Percentiles rank a stretch among this genome's conserved stretches.
Conservation (phyloP, 2,329 filamentous ascomycete genomes). For the Cryphonectria naterciae region DNA sequence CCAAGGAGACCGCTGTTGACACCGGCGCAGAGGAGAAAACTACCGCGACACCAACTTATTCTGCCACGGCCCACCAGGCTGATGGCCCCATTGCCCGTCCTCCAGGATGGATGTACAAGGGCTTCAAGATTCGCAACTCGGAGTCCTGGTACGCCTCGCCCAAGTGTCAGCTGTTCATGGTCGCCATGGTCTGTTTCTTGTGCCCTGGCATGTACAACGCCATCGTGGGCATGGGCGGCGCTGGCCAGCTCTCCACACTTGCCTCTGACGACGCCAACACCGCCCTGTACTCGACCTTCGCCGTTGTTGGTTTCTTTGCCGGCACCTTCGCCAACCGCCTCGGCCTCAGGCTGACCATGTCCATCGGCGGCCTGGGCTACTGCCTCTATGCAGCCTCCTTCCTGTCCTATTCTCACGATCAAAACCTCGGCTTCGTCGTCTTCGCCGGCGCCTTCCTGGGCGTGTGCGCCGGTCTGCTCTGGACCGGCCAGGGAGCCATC, state of each 20-base stretch:
- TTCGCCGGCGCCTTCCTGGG: slow-evolving; percentile 79
- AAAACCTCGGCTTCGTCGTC: slow-evolving; percentile 71
- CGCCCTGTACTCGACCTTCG: slow-evolving; percentile 55
- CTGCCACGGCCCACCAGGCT: background rate
- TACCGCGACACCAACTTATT: background rate
- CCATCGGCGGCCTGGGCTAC: slow-evolving; percentile 77
- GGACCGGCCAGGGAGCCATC: slow-evolving; percentile 82
- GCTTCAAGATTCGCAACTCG: slow-evolving; percentile 52
- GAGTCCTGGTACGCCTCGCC: slow-evolving; percentile 75
- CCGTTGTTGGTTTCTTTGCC: slow-evolving; percentile 69
- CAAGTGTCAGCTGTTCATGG: slow-evolving; percentile 71
- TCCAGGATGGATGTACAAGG: slow-evolving; percentile 70
- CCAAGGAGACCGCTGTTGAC: slow-evolving; percentile 2
- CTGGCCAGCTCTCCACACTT: slow-evolving; percentile 57
- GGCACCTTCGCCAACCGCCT: slow-evolving; percentile 79
- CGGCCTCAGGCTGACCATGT: slow-evolving; percentile 69
- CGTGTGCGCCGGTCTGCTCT: slow-evolving; percentile 77
- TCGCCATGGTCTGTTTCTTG: slow-evolving; percentile 70
- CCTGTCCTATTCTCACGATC: slow-evolving; percentile 70
- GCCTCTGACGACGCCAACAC: slow-evolving; percentile 62
- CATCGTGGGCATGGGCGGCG: slow-evolving; percentile 63
- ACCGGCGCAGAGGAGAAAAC: background rate
- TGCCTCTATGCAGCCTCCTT: slow-evolving; percentile 74
- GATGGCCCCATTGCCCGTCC: slow-evolving; percentile 41
- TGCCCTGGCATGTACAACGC: slow-evolving; percentile 72